Conservation (phyloP, 2,329 filamentous ascomycete species). For the Aspergillus nomiae region DNA sequence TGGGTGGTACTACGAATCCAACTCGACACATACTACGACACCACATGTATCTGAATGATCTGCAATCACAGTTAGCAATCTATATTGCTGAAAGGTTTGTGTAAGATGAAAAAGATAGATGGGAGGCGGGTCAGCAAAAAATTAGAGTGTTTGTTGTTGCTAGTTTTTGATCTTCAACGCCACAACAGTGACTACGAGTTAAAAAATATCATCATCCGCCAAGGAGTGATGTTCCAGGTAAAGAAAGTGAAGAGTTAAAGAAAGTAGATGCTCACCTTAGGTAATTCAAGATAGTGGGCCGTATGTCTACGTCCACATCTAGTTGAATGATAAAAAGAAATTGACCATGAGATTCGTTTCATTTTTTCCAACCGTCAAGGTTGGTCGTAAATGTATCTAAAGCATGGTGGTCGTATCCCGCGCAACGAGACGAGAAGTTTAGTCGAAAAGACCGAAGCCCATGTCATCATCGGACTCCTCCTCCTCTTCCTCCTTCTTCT, state of each 20-base stretch:
- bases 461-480: slow-evolving; percentile 65
- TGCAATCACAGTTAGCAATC: slow-evolving; percentile 1
- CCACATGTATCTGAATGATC: background rate
- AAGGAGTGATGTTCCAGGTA: slow-evolving; percentile 19
- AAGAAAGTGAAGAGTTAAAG: background rate
- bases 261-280: slow-evolving; percentile 25
- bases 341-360: slow-evolving; percentile 33
- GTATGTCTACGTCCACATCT: slow-evolving; percentile 37
- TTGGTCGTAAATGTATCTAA: slow-evolving; percentile 38
- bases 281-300: slow-evolving; percentile 31
- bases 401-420: slow-evolving; percentile 39
- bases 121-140: slow-evolving; percentile 62
- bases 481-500: slow-evolving; percentile 65
- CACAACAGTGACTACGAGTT: slow-evolving; percentile 57
- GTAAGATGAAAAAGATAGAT: slow-evolving; percentile 4
- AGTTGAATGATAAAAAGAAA: slow-evolving; percentile 20
- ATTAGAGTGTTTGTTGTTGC: slow-evolving; percentile 71
- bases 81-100: background rate
- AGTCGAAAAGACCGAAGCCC: slow-evolving; percentile 80
- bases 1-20: background rate
- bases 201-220: slow-evolving; percentile 67
- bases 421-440: slow-evolving; percentile 38
- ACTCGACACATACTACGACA: background rate
- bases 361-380: slow-evolving; percentile 35
- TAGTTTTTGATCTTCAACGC: slow-evolving; percentile 60